Conservation (phyloP, 352 stramenopile genomes). For the Phytophthora pisi region DNA sequence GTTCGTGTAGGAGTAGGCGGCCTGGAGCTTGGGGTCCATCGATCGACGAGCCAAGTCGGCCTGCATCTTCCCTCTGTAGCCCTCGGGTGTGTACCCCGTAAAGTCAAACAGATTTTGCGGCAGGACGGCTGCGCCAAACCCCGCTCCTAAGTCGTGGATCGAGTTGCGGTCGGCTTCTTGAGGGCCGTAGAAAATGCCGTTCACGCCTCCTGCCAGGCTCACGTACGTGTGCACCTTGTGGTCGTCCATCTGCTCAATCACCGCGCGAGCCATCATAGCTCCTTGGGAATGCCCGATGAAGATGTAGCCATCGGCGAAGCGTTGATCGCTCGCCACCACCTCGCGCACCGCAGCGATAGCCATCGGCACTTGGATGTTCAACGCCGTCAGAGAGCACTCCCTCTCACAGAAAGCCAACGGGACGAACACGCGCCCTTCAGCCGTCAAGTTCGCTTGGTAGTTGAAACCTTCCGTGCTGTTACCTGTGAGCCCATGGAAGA, state of each 20-base stretch:
- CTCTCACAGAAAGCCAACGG: slow-evolving; percentile 46
- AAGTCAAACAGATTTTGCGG: slow-evolving; percentile 38
- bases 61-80: slow-evolving; percentile 42
- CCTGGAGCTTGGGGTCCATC: slow-evolving; percentile 23
- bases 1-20: slow-evolving; percentile 27
- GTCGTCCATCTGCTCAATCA: slow-evolving; percentile 66
- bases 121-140: slow-evolving; percentile 27
- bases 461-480: slow-evolving; percentile 33
- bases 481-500: slow-evolving; percentile 51
- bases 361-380: slow-evolving; percentile 42
- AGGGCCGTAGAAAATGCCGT: slow-evolving; percentile 58
- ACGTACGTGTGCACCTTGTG: slow-evolving; percentile 57
- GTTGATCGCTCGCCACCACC: slow-evolving; percentile 28
- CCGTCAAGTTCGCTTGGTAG: slow-evolving; percentile 37
- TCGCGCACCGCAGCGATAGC: slow-evolving; percentile 45
- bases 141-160: slow-evolving; percentile 21
- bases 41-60: slow-evolving; percentile 31
- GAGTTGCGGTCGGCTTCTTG: slow-evolving; percentile 34
- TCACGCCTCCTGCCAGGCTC: slow-evolving; percentile 44
- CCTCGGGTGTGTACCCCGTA: slow-evolving; percentile 27
- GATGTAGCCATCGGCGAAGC: slow-evolving; percentile 42
- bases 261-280: slow-evolving; percentile 41
- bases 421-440: slow-evolving; percentile 37
- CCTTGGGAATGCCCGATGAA: slow-evolving; percentile 62
- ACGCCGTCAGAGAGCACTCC: slow-evolving; percentile 32